Evolutionary conservation across 805 yeast species (phyloP).

Genomic region (Suhomyces sp.): DNA sequence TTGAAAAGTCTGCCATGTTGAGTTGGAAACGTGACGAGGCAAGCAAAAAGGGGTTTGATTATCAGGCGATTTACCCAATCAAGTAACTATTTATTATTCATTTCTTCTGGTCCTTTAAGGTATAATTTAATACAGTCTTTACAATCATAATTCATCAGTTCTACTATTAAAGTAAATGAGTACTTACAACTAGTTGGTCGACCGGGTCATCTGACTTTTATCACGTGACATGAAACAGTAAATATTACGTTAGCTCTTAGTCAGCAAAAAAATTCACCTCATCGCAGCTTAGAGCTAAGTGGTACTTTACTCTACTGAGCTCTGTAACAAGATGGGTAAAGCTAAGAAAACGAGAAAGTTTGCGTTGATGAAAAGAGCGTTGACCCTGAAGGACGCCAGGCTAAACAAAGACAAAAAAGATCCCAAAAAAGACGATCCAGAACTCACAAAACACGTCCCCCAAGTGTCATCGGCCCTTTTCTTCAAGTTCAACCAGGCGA

Average conservation of each 20-base stretch:
- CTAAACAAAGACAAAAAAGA: constrained; percentile 31
- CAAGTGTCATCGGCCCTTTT: constrained; percentile 95
- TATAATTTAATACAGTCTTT: neutral
- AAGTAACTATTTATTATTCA: neutral
- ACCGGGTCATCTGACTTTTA: too few species aligned
- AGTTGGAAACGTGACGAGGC: constrained; percentile 38
- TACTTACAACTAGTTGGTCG: too few species aligned
- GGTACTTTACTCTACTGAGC: neutral
- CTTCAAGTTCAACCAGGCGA: constrained; percentile 90
- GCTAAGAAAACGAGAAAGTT: constrained; percentile 96
- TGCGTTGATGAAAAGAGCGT: constrained; percentile 83
- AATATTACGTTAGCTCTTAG: neutral
- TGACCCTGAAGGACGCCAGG: constrained; percentile 70
- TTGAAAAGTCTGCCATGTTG: constrained; percentile 21
- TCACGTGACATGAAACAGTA: too few species aligned
- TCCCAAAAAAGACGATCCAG: constrained; percentile 56
- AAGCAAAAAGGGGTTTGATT: constrained; percentile 23
- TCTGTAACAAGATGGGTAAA: constrained; percentile 69
- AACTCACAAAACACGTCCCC: constrained; percentile 55
- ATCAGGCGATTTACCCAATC: constrained; percentile 15
- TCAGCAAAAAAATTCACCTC: constrained; percentile 4
- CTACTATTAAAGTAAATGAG: too few species aligned
- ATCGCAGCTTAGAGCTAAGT: constrained; percentile 2
- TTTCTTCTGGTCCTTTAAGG: constrained; percentile 1
- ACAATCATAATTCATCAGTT: too few species aligned